A percentile compares a stretch with the other conserved stretches of the same genome.
Evolutionary conservation across 208 protist genomes (phyloP).

Genomic region (Acanthamoeba royreba): DNA sequence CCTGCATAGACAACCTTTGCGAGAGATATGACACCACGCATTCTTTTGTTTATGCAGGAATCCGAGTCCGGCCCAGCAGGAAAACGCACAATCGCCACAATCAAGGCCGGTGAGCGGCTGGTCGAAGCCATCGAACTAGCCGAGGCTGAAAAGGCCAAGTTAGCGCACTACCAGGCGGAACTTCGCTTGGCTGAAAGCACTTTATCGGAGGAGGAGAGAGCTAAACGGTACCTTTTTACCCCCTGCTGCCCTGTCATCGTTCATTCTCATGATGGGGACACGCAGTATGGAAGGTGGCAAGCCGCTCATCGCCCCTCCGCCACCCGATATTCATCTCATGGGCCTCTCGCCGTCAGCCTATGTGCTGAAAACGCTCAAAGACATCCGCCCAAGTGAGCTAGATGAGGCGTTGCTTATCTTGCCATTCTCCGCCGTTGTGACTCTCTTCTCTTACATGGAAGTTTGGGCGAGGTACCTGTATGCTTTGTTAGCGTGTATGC

Average conservation of each 20-base stretch:
- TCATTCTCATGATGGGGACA: background rate
- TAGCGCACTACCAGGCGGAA: background rate
- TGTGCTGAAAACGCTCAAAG: conserved; percentile 54
- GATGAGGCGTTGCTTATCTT: conserved; percentile 77
- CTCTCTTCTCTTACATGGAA: conserved; percentile 62
- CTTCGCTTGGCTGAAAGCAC: background rate
- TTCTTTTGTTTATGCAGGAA: background rate
- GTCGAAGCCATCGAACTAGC: conserved; percentile 74
- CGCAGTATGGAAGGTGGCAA: background rate
- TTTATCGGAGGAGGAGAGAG: background rate
- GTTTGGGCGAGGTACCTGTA: background rate
- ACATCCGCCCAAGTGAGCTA: conserved; percentile 67
- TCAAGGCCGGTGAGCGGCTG: conserved; percentile 76
- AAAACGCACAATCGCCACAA: conserved; percentile 71
- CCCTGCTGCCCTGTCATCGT: background rate
- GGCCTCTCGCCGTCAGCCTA: conserved; percentile 48
- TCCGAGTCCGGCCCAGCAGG: conserved; percentile 42
- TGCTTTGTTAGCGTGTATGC: background rate
- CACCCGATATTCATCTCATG: conserved; percentile 46
- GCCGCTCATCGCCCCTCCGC: background rate
- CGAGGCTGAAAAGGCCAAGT: conserved; percentile 54
- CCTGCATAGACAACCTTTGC: background rate
- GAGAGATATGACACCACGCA: background rate
- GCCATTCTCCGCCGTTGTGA: conserved; percentile 57
- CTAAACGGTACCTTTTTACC: background rate